Conservation (phyloP, 1,139 yeast genomes). For the Kurtzmaniella quercitrusa region DNA sequence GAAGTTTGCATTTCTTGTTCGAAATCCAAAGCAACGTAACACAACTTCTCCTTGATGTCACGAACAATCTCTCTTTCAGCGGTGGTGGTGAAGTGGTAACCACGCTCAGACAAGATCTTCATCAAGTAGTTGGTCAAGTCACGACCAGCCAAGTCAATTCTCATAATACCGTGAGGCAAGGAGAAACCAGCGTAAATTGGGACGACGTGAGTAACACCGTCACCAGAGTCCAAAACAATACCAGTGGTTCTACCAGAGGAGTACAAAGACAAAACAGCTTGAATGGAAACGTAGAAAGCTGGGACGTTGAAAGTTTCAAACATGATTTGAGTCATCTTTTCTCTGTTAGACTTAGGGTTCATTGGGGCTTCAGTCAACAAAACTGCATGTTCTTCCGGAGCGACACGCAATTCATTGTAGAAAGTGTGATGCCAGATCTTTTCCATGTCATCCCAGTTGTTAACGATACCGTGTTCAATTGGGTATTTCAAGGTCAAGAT, state of each 20-base stretch:
- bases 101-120: constrained; percentile 98
- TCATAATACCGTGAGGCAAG: constrained; percentile 96
- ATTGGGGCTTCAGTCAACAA: constrained; percentile 98
- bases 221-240: constrained; percentile 99
- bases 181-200: constrained; percentile 99
- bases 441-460: constrained; percentile 99
- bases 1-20: constrained; percentile 99
- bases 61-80: constrained; percentile 99
- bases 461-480: constrained; percentile 99
- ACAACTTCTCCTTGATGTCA: constrained; percentile 98
- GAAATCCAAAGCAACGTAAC: constrained; percentile 95
- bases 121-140: constrained; percentile 97
- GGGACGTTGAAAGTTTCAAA: constrained; percentile 99
- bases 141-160: constrained; percentile 99
- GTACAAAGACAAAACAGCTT: constrained; percentile 96
- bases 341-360: constrained; percentile 99
- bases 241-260: constrained; percentile 99
- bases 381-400: constrained; percentile 99
- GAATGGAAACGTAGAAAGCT: constrained; percentile 97
- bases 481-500: constrained; percentile 97
- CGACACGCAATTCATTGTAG: constrained; percentile 96
- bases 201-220: constrained; percentile 99
- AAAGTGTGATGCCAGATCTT: constrained; percentile 99
- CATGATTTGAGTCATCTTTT: constrained; percentile 98
- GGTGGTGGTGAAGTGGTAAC: constrained; percentile 96